These are phyloP conservation scores for Starmerella geochares DNA, from an alignment of 805 yeast species.

Conservation along the genomic window DNA sequence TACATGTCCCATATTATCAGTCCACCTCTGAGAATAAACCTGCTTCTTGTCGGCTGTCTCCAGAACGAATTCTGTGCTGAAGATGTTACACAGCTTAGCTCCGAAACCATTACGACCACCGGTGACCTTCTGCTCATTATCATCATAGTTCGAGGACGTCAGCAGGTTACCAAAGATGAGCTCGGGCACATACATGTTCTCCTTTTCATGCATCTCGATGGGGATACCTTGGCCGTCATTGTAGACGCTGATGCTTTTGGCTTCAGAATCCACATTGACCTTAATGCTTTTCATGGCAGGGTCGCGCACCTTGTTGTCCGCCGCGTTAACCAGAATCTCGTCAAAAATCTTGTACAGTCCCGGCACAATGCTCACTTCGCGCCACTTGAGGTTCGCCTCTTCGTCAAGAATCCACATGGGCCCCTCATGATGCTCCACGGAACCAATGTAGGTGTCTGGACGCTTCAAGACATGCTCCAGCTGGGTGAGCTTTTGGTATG, in stretches of 20 bases:
- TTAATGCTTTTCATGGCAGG: slow-evolving; percentile 76
- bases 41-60: slow-evolving; percentile 80
- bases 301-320: slow-evolving; percentile 95
- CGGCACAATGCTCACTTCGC: slow-evolving; percentile 71
- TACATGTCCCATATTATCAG: slow-evolving; percentile 68
- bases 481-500: slow-evolving; percentile 85
- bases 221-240: slow-evolving; percentile 97
- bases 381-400: slow-evolving; percentile 46
- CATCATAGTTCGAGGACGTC: slow-evolving; percentile 94
- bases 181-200: slow-evolving; percentile 88
- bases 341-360: slow-evolving; percentile 94
- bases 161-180: slow-evolving; percentile 89
- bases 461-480: slow-evolving; percentile 91
- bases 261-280: slow-evolving; percentile 69
- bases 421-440: slow-evolving; percentile 70
- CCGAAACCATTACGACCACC: slow-evolving; percentile 99
- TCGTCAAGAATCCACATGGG: slow-evolving; percentile 81
- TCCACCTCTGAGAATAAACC: slow-evolving; percentile 75
- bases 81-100: slow-evolving; percentile 92
- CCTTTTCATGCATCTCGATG: slow-evolving; percentile 80
- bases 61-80: slow-evolving; percentile 73
- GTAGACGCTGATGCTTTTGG: slow-evolving; percentile 63
- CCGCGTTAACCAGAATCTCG: slow-evolving; percentile 94
- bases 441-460: slow-evolving; percentile 96
- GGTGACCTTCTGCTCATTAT: slow-evolving; percentile 85